Conservation (phyloP, 2,329 filamentous ascomycete genomes). For the Hymenoscyphus fructigenus region DNA sequence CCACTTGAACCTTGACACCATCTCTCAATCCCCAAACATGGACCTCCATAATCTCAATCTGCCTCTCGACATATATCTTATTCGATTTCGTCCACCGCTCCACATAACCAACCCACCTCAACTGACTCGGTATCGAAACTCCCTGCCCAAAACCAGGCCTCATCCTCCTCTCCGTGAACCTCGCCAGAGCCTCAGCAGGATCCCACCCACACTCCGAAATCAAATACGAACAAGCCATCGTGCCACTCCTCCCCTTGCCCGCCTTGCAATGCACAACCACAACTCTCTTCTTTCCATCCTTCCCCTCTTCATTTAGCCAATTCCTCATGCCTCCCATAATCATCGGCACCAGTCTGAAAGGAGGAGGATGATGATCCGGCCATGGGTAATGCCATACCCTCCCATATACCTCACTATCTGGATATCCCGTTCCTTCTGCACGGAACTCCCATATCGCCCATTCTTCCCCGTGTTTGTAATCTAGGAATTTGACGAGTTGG, state of each 20-base stretch:
- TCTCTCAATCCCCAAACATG: slow-evolving; percentile 86
- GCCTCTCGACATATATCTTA: slow-evolving; percentile 79
- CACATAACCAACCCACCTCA: slow-evolving; percentile 85
- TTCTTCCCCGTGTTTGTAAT: slow-evolving; percentile 75
- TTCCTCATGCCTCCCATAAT: slow-evolving; percentile 92
- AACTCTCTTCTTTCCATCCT: slow-evolving; percentile 53
- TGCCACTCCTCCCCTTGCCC: slow-evolving; percentile 90
- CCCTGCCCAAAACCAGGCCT: slow-evolving; percentile 82
- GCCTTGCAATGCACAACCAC: slow-evolving; percentile 96
- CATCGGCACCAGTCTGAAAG: slow-evolving; percentile 82
- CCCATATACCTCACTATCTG: slow-evolving; percentile 82
- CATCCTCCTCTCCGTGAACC: slow-evolving; percentile 85
- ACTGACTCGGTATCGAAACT: slow-evolving; percentile 88
- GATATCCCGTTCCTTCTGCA: slow-evolving; percentile 93
- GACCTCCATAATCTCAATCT: slow-evolving; percentile 82
- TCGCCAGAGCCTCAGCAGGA: slow-evolving; percentile 59
- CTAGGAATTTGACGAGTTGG: slow-evolving; percentile 82
- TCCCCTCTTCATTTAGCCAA: slow-evolving; percentile 63
- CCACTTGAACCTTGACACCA: slow-evolving; percentile 82
- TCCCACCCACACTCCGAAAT: slow-evolving; percentile 81
- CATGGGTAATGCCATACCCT: slow-evolving; percentile 90
- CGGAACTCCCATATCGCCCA: slow-evolving; percentile 99
- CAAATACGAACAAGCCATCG: slow-evolving; percentile 82
- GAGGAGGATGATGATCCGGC: slow-evolving; percentile 96
- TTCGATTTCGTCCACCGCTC: slow-evolving; percentile 75